Conservation (phyloP, 345 rosid species). For the Heritiera fomes region DNA sequence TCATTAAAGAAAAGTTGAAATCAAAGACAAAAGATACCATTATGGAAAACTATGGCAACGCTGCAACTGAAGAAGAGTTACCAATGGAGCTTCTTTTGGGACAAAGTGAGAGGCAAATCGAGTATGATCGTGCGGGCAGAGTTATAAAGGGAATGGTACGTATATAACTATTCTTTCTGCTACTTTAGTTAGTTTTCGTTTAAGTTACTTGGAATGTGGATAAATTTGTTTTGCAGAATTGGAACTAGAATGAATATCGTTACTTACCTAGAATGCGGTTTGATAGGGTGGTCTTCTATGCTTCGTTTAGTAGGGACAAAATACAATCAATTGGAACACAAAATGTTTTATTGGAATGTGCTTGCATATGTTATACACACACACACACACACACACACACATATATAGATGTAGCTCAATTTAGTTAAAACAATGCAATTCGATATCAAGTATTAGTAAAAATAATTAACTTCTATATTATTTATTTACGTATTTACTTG, state of each 20-base stretch:
- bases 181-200: neutral
- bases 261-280: too few relatives aligned
- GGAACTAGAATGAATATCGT: neutral
- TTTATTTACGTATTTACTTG: too few relatives aligned
- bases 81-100: constrained; percentile 67
- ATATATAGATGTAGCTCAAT: too few relatives aligned
- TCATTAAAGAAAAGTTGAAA: constrained; percentile 56
- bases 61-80: constrained; percentile 61
- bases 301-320: neutral
- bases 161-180: neutral
- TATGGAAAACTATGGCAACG: constrained; percentile 64
- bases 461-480: too few relatives aligned
- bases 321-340: too few relatives aligned
- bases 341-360: too few relatives aligned
- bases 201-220: neutral
- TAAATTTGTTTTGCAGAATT: neutral
- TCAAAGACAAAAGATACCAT: constrained; percentile 52
- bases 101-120: constrained; percentile 68
- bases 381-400: too few relatives aligned
- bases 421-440: too few relatives aligned
- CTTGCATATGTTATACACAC: too few relatives aligned
- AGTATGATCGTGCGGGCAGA: constrained; percentile 69
- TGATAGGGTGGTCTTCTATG: neutral
- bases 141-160: constrained; percentile 65
- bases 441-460: too few relatives aligned